A percentile compares a stretch with the other conserved stretches of the same genome.
These are phyloP conservation scores for Fusarium fujikuroi DNA, from an alignment of 2,329 filamentous ascomycete genomes.

Conservation along the genomic window DNA sequence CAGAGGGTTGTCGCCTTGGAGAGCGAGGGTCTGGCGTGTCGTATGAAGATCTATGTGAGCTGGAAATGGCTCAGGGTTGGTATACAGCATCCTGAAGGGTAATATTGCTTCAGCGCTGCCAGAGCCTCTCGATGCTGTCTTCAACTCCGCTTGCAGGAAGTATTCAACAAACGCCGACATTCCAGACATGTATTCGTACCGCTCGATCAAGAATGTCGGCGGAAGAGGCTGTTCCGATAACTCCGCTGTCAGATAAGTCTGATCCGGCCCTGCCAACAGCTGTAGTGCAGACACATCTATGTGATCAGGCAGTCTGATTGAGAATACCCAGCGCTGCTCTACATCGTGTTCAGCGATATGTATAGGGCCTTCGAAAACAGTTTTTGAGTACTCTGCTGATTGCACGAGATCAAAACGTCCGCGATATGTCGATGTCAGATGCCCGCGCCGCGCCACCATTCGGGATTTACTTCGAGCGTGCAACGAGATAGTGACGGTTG, in stretches of 20 bases:
- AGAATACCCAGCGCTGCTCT: neutral
- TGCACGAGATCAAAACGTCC: neutral
- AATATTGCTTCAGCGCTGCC: neutral
- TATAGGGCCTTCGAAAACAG: neutral
- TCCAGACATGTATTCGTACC: slow-evolving; percentile 1
- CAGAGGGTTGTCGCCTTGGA: rapidly evolving
- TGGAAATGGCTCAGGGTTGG: neutral
- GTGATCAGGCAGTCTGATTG: rapidly evolving
- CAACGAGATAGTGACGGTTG: neutral
- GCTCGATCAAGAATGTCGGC: neutral
- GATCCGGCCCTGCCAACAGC: neutral
- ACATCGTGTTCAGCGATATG: neutral
- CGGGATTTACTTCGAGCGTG: neutral
- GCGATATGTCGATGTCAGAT: neutral
- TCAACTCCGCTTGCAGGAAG: neutral
- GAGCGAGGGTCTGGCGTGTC: rapidly evolving
- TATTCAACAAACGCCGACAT: slow-evolving; percentile 2
- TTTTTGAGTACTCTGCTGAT: too few relatives aligned
- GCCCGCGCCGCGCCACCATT: neutral
- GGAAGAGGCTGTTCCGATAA: neutral
- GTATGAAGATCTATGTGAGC: neutral
- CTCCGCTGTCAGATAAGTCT: neutral
- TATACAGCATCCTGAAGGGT: neutral
- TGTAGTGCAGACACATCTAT: neutral
- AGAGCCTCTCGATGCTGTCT: neutral